Base-by-base conservation (phyloP, 495 filamentous ascomycete genomes). In the Penicillium chermesinum region DNA sequence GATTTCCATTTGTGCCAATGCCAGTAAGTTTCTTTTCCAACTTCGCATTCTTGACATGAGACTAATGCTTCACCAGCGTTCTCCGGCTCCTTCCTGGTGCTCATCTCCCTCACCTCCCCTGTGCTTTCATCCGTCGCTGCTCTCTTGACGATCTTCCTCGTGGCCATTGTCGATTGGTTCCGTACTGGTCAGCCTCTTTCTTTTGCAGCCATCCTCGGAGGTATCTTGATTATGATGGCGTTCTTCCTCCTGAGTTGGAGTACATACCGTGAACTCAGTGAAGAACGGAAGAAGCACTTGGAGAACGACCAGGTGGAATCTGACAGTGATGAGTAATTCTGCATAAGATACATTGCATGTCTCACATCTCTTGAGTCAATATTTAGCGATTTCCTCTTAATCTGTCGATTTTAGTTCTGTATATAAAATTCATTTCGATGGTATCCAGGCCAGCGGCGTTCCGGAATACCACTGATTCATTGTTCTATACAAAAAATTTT, bases 101-200 rank as follows among this genome's bases (percentile, higher is more conserved):
- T 98, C 14, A 97, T 98, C 48, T 87, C 82, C 8, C 76, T 98
- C 8, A 98, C 93, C 2, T 89, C 85, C 14, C 93, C 93, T 3
- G 93, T 98, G 7, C 74, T 98, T 4, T 90, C 84, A 46, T 89
- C 84, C 13, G 93, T 98, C 7, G 93, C 93, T 4, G 88, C 89
- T 4, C 77, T 98, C 35, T 77, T 98, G 20, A 97, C 93, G 13
- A 97, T 98, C 54, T 96, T 98, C 74, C 78, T 96, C 42, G 91
- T 98, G 1, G 91, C 91, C 0, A 76, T 96, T 32, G 86, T 84
- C 27, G 93, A 98, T 63, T 95, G 91, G 87, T 57, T 88, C 38
- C 72, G 86, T 48, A 91, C 86, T 1, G 89, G 89, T 18, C 74
- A 81, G 46, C 81, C 85, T 1, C 73, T 96, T 20, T 85, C 83